Evolutionary conservation across 1,139 yeast species (phyloP).

Genomic region (Hanseniaspora sp.): DNA sequence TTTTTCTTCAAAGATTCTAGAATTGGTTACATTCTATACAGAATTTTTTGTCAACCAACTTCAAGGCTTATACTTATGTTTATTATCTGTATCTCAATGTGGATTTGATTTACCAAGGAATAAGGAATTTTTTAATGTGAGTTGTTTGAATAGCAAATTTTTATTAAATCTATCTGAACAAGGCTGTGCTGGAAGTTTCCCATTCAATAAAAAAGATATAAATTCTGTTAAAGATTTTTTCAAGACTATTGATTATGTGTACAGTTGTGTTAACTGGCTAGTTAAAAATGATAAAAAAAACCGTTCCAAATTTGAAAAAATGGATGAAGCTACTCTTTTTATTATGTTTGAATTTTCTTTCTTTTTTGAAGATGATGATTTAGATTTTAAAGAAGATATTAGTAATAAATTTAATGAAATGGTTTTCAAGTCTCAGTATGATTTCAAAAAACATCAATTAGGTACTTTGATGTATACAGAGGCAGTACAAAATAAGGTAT

Average conservation of each 20-base stretch:
- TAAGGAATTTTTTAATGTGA: constrained; percentile 3
- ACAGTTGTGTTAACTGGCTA: background rate
- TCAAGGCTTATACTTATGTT: constrained; percentile 8
- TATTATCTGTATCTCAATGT: constrained; percentile 6
- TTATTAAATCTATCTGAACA: constrained; percentile 5
- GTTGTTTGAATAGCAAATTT: constrained; percentile 12
- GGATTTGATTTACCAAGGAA: constrained; percentile 9
- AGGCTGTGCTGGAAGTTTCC: constrained; percentile 11
- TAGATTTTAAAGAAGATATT: background rate
- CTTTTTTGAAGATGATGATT: background rate
- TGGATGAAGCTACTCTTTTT: background rate
- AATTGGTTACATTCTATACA: constrained; percentile 1
- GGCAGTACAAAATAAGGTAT: background rate
- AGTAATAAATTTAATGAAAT: background rate
- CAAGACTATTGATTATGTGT: background rate
- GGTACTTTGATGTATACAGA: constrained; percentile 9
- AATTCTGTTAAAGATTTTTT: background rate
- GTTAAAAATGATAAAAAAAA: background rate
- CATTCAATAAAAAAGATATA: constrained; percentile 2
- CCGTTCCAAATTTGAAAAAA: background rate
- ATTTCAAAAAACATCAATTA: constrained; percentile 5
- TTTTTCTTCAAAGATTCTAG: background rate
- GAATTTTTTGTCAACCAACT: constrained; percentile 10
- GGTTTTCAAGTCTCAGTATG: background rate
- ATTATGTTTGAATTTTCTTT: background rate